These are phyloP conservation scores for Corynascus novoguineensis DNA, from an alignment of 495 filamentous ascomycete species.

Conservation along the genomic window DNA sequence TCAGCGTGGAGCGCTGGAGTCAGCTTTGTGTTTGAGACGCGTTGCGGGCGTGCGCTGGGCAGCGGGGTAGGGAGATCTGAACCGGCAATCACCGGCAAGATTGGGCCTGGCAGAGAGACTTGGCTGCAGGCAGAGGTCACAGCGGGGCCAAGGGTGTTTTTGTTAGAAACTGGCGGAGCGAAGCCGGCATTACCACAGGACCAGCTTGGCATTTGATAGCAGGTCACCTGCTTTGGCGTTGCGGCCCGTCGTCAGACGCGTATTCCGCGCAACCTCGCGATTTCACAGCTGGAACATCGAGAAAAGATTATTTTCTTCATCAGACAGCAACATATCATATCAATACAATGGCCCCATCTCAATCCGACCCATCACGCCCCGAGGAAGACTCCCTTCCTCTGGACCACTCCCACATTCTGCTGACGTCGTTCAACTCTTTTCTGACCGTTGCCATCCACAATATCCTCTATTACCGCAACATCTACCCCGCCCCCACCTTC, in stretches of 20 bases:
- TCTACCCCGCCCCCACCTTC: conserved; percentile 81
- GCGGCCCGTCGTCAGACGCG: background rate
- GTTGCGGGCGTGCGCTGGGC: background rate
- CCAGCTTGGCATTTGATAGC: background rate
- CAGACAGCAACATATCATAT: background rate
- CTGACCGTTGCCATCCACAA: conserved; percentile 87
- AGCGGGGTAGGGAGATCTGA: background rate
- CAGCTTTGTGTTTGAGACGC: background rate
- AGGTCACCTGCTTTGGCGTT: conserved; percentile 28
- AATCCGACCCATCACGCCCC: background rate
- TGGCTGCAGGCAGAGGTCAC: too few species aligned
- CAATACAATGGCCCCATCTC: background rate
- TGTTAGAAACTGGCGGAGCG: background rate
- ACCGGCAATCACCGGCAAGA: background rate
- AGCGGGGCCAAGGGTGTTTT: background rate
- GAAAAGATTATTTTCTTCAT: background rate
- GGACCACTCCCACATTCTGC: conserved; percentile 40
- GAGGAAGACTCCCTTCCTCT: conserved; percentile 8
- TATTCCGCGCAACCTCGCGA: conserved; percentile 13
- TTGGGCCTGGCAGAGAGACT: too few species aligned
- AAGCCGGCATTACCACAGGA: background rate
- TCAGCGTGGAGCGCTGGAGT: background rate
- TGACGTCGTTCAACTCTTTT: conserved; percentile 64
- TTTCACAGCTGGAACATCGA: background rate
- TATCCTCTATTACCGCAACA: conserved; percentile 77